These are phyloP conservation scores for Nicotiana rustica DNA, from an alignment of 305 asterid genomes.

Conservation along the genomic window DNA sequence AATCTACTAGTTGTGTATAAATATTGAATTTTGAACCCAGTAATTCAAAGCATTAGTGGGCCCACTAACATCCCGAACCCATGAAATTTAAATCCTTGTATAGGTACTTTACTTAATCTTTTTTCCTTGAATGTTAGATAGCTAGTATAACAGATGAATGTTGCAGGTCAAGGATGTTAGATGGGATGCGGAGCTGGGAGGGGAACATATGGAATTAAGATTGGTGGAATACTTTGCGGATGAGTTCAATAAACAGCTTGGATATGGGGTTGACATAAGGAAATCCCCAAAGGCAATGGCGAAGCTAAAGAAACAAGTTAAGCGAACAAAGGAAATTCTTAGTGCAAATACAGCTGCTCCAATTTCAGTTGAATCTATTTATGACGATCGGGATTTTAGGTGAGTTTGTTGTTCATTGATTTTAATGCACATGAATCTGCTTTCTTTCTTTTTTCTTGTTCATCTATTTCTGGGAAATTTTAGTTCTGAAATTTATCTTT, in stretches of 20 bases:
- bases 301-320: constrained; percentile 95
- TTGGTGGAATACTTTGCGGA: constrained; percentile 91
- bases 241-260: constrained; percentile 91
- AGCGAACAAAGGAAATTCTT: constrained; percentile 95
- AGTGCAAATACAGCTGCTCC: constrained; percentile 97
- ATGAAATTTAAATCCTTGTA: background rate
- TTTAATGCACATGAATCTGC: background rate
- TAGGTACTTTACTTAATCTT: constrained; percentile 30
- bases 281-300: constrained; percentile 92
- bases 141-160: constrained; percentile 40
- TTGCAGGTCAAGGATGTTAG: constrained; percentile 93
- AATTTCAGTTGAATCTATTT: constrained; percentile 90
- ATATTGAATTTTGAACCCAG: too few relatives aligned
- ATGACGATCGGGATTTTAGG: constrained; percentile 96
- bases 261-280: constrained; percentile 79
- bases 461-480: background rate
- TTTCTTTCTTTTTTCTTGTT: background rate
- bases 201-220: constrained; percentile 89
- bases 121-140: background rate
- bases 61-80: too few relatives aligned
- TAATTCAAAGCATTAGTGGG: too few relatives aligned
- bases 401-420: constrained; percentile 40
- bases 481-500: constrained; percentile 16
- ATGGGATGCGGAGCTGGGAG: constrained; percentile 96
- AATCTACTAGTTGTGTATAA: too few relatives aligned